Conservation (phyloP, 768 basidiomycete species). For the Cystobasidium onofrii region DNA sequence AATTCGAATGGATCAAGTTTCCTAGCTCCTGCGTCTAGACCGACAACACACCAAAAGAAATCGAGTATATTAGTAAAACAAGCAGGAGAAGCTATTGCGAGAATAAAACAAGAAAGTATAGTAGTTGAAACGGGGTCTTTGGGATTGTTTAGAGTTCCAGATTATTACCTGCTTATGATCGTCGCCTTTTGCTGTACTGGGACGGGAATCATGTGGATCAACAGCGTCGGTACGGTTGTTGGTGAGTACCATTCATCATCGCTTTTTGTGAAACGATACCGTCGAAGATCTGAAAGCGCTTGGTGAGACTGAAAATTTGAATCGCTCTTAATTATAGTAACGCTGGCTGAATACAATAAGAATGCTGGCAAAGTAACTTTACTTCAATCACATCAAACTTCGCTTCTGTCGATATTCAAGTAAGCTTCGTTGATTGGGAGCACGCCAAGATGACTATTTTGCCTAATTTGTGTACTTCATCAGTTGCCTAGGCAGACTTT, state of each 20-base stretch:
- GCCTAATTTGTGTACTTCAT: background rate
- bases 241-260: background rate
- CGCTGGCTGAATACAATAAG: constrained; percentile 15
- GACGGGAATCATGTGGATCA: constrained; percentile 30
- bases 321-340: background rate
- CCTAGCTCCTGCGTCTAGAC: background rate
- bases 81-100: background rate
- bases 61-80: background rate
- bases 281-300: too few relatives aligned
- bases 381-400: constrained; percentile 20
- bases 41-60: background rate
- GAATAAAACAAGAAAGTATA: background rate
- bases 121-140: background rate
- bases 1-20: background rate
- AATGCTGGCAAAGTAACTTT: background rate
- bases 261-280: background rate
- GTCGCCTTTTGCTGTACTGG: constrained; percentile 20
- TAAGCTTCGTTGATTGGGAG: background rate
- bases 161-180: constrained; percentile 27
- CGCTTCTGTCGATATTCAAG: constrained; percentile 27
- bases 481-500: constrained; percentile 24
- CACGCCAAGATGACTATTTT: background rate
- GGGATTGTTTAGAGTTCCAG: background rate
- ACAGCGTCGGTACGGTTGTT: constrained; percentile 28
- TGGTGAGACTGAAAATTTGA: too few relatives aligned